These are phyloP conservation scores for Cyberlindnera nakhonratchasimensis DNA, from an alignment of 805 yeast species.

Conservation along the genomic window DNA sequence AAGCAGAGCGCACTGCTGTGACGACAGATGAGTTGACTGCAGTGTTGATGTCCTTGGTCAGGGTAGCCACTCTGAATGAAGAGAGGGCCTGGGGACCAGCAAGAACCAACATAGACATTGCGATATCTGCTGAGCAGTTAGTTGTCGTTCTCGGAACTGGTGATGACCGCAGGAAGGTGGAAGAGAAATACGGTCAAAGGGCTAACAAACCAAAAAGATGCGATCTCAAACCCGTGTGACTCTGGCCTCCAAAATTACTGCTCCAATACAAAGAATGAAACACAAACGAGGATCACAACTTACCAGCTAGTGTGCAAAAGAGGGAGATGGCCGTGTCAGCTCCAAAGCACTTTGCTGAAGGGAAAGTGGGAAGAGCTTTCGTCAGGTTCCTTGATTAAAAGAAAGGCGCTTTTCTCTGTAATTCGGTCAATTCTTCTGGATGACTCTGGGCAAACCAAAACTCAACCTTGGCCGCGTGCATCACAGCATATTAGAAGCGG, in stretches of 20 bases:
- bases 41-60: conserved; percentile 69
- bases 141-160: background rate
- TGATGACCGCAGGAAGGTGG: background rate
- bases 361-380: background rate
- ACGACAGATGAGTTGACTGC: conserved; percentile 64
- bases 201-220: background rate
- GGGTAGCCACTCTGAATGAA: conserved; percentile 72
- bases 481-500: background rate
- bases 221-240: background rate
- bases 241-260: conserved; percentile 1
- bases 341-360: conserved; percentile 8
- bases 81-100: conserved; percentile 93
- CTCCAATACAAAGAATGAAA: too few relatives aligned
- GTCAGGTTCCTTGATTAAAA: background rate
- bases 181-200: background rate
- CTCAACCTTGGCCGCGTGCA: too few relatives aligned
- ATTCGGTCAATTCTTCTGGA: conserved; percentile 7
- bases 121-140: background rate
- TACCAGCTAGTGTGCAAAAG: conserved; percentile 1
- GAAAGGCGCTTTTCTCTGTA: background rate
- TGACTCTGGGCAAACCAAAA: conserved; percentile 14
- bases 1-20: conserved; percentile 66
- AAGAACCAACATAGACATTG: conserved; percentile 47
- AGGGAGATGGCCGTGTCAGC: conserved; percentile 13
- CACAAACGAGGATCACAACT: background rate